Evolutionary conservation across 257 asterid genomes (phyloP), one percentile per base, ranked within the genome.

Genomic region (Nicotiana tabacum): DNA sequence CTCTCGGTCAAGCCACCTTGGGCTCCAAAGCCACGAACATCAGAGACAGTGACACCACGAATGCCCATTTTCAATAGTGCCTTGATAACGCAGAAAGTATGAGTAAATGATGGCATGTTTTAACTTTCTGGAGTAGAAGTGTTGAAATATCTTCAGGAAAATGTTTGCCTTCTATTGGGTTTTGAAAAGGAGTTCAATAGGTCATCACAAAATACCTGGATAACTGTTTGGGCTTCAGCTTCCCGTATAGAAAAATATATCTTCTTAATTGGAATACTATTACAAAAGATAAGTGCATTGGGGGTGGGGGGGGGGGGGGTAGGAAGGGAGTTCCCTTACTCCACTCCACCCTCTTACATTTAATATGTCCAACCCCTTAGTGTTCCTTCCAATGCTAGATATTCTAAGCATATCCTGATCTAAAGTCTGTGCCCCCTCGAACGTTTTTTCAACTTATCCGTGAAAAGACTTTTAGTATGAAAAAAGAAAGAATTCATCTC

Each of bases 11-110:
- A 87, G 85, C 94, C 98, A 60, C 99, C 99, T 89, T 95, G 99
- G 85, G 98, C 91, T 77, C 99, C 99, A 88, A 94, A 95, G 65
- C 98, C 99, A 72, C 97, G 91, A 69, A 95, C 99, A 89, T 95
- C 99, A 84, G 97, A 95, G 74, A 95, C 91, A 4, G 99, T 95
- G 69, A 95, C 94, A 77, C 99, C 99, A 82, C 98, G 99, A 83
- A 95, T 92, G 74, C 99, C 98, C 85, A 94, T 91, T 89, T 90
- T 92, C 94, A 95, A 37, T 83, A 95, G 82, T 66, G 97, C 99
- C 99, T 95, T 89, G 83, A 74, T 81, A 85, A 30, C 76, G 10
- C 66, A 81, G 77, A 65, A 80, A 81, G 62, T 35, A 43, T 81
- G 77, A 81, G 17, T 46, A 46, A 80, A 46, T 29, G 76, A 65